These are phyloP conservation scores for Gossypium gossypioides DNA, from an alignment of 441 rosid species.

Conservation along the genomic window DNA sequence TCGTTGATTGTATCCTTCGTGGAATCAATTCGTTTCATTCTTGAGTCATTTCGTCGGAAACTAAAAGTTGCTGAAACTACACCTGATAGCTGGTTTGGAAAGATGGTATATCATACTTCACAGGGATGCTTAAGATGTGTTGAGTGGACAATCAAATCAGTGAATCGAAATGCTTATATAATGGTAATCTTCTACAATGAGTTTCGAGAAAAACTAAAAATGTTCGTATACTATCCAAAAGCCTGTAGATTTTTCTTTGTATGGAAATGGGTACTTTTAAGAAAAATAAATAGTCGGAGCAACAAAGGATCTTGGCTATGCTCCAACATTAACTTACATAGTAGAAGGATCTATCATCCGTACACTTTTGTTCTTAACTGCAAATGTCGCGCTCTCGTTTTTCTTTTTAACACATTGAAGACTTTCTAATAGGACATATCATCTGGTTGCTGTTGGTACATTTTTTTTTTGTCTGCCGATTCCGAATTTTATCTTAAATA, in stretches of 20 bases:
- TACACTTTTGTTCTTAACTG: background rate
- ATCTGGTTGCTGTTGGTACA: background rate
- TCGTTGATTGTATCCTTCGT: constrained; percentile 79
- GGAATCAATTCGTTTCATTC: constrained; percentile 84
- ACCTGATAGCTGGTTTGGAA: constrained; percentile 63
- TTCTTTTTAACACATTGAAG: background rate
- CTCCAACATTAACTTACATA: background rate
- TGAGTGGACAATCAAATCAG: constrained; percentile 77
- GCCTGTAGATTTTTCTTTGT: background rate
- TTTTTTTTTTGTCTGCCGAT: background rate
- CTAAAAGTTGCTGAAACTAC: constrained; percentile 44
- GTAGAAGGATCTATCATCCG: background rate
- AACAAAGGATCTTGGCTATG: background rate
- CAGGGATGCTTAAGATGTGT: constrained; percentile 48
- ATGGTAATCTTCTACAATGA: constrained; percentile 44
- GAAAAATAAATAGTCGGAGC: background rate
- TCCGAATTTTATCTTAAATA: background rate
- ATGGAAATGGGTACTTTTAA: background rate
- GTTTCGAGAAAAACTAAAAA: background rate
- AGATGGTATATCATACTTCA: constrained; percentile 44
- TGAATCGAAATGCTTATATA: constrained; percentile 91
- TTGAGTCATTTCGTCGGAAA: constrained; percentile 71
- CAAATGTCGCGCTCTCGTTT: background rate
- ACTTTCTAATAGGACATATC: background rate
- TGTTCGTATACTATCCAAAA: background rate